Evolutionary conservation across 2,329 filamentous ascomycete genomes (phyloP).

Genomic region (Plectosphaerella sp.): DNA sequence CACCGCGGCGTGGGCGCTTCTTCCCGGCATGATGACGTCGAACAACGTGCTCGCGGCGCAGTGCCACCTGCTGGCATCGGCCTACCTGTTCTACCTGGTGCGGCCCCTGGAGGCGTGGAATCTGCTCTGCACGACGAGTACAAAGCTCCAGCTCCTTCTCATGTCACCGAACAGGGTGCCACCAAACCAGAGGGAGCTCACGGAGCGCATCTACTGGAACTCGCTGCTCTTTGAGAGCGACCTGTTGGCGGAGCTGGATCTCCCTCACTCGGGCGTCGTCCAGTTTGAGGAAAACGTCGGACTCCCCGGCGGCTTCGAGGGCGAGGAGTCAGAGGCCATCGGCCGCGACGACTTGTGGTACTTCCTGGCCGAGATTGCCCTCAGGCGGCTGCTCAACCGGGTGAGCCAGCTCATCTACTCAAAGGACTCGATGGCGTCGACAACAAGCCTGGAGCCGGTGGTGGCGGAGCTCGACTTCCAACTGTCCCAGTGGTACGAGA

Average conservation of each 20-base stretch:
- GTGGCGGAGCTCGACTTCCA: slow-evolving; percentile 80
- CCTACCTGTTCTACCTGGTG: slow-evolving; percentile 79
- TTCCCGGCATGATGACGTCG: slow-evolving; percentile 74
- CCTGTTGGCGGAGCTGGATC: slow-evolving; percentile 71
- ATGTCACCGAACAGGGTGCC: slow-evolving; percentile 70
- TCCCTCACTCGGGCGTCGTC: slow-evolving; percentile 78
- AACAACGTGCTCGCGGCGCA: slow-evolving; percentile 76
- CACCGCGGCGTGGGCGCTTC: slow-evolving; percentile 71
- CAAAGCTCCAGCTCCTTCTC: slow-evolving; percentile 74
- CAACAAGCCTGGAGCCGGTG: slow-evolving; percentile 70
- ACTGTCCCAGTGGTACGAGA: slow-evolving; percentile 80
- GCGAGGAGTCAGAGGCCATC: slow-evolving; percentile 58
- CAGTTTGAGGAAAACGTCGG: slow-evolving; percentile 78
- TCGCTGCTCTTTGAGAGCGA: slow-evolving; percentile 76
- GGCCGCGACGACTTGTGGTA: slow-evolving; percentile 81
- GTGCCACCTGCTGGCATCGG: slow-evolving; percentile 74
- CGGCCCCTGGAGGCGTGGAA: slow-evolving; percentile 81
- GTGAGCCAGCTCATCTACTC: slow-evolving; percentile 78
- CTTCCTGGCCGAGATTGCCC: slow-evolving; percentile 76
- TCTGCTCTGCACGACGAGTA: slow-evolving; percentile 72
- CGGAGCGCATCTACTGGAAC: slow-evolving; percentile 82
- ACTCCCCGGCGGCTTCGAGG: slow-evolving; percentile 72
- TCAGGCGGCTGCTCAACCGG: slow-evolving; percentile 71
- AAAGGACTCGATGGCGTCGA: slow-evolving; percentile 66
- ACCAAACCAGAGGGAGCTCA: slow-evolving; percentile 65